Conservation (phyloP, 164 flowering plant species). For the Euptelea pleiosperma region DNA sequence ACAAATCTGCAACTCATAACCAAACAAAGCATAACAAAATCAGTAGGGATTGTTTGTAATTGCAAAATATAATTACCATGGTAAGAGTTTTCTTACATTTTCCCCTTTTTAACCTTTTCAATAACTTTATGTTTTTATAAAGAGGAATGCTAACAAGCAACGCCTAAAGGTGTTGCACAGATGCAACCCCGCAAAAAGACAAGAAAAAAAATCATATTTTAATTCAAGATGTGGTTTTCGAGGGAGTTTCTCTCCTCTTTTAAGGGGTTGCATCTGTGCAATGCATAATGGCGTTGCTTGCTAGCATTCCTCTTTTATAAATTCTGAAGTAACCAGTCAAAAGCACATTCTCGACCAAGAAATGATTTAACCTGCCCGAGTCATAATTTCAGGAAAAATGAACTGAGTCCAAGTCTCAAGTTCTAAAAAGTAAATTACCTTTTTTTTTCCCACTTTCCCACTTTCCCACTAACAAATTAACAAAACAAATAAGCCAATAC, state of each 20-base stretch:
- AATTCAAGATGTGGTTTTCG: no score
- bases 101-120: neutral
- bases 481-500: neutral
- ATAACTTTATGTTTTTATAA: no score
- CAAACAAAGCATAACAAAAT: neutral
- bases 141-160: no score
- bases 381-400: neutral
- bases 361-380: neutral
- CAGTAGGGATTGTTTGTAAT: neutral
- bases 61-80: neutral
- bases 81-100: no score
- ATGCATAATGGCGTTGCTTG: no score
- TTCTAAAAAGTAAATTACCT: neutral
- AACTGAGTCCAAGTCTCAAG: neutral
- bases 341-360: neutral
- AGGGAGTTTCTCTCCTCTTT: no score
- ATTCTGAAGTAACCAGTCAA: neutral
- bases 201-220: no score
- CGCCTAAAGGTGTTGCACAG: no score
- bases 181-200: no score
- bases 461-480: no score
- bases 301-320: neutral
- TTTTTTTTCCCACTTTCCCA: no score
- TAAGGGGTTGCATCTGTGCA: no score
- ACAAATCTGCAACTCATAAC: slow-evolving; percentile 53